Percentiles rank a stretch among this genome's conserved stretches.
Evolutionary conservation across 139 green algal species (phyloP).

Genomic region (Ettlia oleoabundans): DNA sequence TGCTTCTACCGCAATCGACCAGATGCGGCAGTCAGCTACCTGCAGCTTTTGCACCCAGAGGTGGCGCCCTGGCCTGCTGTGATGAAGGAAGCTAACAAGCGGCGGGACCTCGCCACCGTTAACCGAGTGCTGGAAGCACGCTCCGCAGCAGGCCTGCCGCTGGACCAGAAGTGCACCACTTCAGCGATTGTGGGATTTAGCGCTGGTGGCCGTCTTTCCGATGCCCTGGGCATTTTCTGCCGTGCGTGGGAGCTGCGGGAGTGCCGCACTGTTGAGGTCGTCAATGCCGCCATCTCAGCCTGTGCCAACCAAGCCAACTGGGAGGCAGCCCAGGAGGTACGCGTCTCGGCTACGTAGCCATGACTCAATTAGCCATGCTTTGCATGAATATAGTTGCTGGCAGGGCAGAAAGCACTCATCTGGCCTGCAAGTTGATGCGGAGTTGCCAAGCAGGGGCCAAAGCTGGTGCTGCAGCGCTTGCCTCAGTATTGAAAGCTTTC

Average conservation of each 20-base stretch:
- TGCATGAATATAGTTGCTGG: too few species aligned
- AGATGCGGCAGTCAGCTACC: background rate
- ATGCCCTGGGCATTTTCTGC: slow-evolving; percentile 38
- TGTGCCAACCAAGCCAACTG: slow-evolving; percentile 42
- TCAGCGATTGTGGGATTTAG: slow-evolving; percentile 23
- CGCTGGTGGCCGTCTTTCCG: background rate
- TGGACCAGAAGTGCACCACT: slow-evolving; percentile 19
- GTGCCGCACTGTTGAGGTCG: slow-evolving; percentile 43
- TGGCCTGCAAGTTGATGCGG: too few species aligned
- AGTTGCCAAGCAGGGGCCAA: too few species aligned
- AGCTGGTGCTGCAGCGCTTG: too few species aligned
- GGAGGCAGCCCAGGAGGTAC: slow-evolving; percentile 35
- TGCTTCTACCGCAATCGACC: slow-evolving; percentile 15
- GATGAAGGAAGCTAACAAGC: slow-evolving; percentile 10
- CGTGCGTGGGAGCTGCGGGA: slow-evolving; percentile 11
- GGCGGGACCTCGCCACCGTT: slow-evolving; percentile 28
- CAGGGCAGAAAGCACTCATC: background rate
- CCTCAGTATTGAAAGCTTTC: too few species aligned
- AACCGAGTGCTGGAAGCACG: slow-evolving; percentile 17
- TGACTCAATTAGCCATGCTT: too few species aligned
- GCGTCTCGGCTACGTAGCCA: too few species aligned
- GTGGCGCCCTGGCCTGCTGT: background rate
- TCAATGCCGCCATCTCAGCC: slow-evolving; percentile 56
- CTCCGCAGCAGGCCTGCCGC: slow-evolving; percentile 2
- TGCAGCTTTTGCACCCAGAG: slow-evolving; percentile 1